Evolutionary conservation across 306 rosid species (phyloP).

Genomic region (Begonia loranthoides): DNA sequence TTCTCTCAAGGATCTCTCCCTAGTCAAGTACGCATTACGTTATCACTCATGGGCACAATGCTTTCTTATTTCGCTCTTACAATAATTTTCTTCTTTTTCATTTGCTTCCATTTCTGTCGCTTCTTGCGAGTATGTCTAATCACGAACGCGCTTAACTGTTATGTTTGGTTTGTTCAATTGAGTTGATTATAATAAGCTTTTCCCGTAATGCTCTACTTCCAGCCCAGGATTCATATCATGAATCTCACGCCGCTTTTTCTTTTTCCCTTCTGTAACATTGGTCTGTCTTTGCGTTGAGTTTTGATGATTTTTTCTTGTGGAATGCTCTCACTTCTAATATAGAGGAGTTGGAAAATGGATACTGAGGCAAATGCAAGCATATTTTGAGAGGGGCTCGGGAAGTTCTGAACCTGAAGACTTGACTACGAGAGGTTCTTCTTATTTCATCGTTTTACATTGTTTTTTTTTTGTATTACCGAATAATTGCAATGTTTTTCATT

Average conservation of each 20-base stretch:
- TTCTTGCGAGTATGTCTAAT: background rate
- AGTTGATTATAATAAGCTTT: background rate
- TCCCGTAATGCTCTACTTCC: background rate
- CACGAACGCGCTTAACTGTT: background rate
- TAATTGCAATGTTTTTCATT: constrained; percentile 6
- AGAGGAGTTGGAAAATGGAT: constrained; percentile 99
- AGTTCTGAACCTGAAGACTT: constrained; percentile 42
- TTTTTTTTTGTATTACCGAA: background rate
- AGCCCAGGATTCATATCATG: background rate
- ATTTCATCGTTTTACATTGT: background rate
- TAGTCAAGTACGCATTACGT: constrained; percentile 39
- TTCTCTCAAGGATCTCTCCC: constrained; percentile 63
- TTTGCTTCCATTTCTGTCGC: background rate
- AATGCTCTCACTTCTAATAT: constrained; percentile 7
- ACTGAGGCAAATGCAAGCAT: constrained; percentile 68
- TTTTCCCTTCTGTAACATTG: background rate
- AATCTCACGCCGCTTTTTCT: background rate
- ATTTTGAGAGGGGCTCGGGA: constrained; percentile 40
- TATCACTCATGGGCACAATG: no score
- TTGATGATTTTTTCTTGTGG: background rate
- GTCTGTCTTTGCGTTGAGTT: background rate
- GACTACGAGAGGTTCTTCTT: constrained; percentile 33
- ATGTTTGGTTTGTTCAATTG: background rate
- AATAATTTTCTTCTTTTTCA: background rate
- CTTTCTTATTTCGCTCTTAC: background rate